Percentiles rank a stretch among this genome's conserved stretches.
phyloP scores from a whole-genome alignment of 306 rosid species.

The Cotoneaster glaucophyllus region DNA sequence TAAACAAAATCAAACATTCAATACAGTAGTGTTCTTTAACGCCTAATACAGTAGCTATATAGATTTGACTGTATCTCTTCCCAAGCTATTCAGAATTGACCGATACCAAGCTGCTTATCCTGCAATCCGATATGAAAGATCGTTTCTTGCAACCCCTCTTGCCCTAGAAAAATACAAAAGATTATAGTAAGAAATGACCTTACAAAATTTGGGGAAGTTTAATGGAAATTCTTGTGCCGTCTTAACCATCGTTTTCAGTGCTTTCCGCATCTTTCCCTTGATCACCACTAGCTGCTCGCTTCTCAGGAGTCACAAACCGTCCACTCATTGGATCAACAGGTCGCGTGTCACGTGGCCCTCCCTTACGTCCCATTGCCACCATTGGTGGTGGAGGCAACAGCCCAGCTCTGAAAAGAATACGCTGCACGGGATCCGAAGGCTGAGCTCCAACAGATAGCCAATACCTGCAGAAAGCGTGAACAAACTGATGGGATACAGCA shows the following conservation, averaged over 20 bases:
- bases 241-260: slow-evolving; percentile 12
- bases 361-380: slow-evolving; percentile 83
- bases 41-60: neutral
- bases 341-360: slow-evolving; percentile 64
- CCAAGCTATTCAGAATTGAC: slow-evolving; percentile 6
- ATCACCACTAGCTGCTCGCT: slow-evolving; percentile 25
- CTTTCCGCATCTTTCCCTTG: slow-evolving; percentile 6
- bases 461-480: slow-evolving; percentile 43
- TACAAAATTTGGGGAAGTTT: neutral
- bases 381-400: slow-evolving; percentile 81
- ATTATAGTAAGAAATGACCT: neutral
- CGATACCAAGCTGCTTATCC: slow-evolving; percentile 5
- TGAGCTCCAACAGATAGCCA: slow-evolving; percentile 98
- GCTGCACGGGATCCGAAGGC: slow-evolving; percentile 84
- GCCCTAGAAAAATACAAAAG: neutral
- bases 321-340: slow-evolving; percentile 66
- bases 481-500: neutral
- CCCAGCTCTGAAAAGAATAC: slow-evolving; percentile 78
- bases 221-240: neutral
- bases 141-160: slow-evolving; percentile 12
- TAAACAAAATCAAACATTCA: neutral
- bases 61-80: neutral
- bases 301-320: slow-evolving; percentile 36
- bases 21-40: neutral
- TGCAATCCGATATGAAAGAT: slow-evolving; percentile 14